phyloP scores from a whole-genome alignment of 331 rosid genomes.

The Prunus yedoensis region DNA sequence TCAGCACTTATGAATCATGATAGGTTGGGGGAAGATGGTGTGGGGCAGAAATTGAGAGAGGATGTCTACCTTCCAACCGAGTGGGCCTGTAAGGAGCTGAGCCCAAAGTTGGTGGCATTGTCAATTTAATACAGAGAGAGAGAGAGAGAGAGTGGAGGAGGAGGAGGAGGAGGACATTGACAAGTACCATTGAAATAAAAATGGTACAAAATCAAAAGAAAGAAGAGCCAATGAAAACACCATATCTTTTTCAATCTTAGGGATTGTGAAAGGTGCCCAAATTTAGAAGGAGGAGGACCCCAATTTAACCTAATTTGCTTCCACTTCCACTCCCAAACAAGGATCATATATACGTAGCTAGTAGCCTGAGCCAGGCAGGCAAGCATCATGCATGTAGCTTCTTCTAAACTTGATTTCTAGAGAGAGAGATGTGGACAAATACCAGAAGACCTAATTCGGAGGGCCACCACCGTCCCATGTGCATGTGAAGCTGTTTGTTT shows the following conservation, averaged over 20 bases:
- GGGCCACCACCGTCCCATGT: slow-evolving; percentile 76
- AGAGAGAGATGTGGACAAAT: slow-evolving; percentile 46
- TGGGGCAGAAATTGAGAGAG: slow-evolving; percentile 11
- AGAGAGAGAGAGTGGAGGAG: neutral
- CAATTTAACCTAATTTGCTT: slow-evolving; percentile 17
- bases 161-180: slow-evolving; percentile 30
- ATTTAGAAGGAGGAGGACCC: neutral
- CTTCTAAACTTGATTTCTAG: neutral
- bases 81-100: slow-evolving; percentile 34
- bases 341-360: neutral
- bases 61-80: slow-evolving; percentile 44
- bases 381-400: neutral
- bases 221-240: slow-evolving; percentile 9
- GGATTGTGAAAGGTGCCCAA: slow-evolving; percentile 41
- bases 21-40: neutral
- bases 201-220: neutral
- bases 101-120: slow-evolving; percentile 48
- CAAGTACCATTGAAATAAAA: slow-evolving; percentile 32
- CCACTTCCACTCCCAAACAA: slow-evolving; percentile 20
- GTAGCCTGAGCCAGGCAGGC: no score
- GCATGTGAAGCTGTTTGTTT: slow-evolving; percentile 71
- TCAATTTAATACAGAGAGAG: neutral
- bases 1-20: neutral
- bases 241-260: slow-evolving; percentile 40
- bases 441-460: slow-evolving; percentile 52